Percentiles rank a stretch among this genome's conserved stretches.
phyloP scores from a whole-genome alignment of 2,329 filamentous ascomycete genomes.

The Coniochaeta sp. region DNA sequence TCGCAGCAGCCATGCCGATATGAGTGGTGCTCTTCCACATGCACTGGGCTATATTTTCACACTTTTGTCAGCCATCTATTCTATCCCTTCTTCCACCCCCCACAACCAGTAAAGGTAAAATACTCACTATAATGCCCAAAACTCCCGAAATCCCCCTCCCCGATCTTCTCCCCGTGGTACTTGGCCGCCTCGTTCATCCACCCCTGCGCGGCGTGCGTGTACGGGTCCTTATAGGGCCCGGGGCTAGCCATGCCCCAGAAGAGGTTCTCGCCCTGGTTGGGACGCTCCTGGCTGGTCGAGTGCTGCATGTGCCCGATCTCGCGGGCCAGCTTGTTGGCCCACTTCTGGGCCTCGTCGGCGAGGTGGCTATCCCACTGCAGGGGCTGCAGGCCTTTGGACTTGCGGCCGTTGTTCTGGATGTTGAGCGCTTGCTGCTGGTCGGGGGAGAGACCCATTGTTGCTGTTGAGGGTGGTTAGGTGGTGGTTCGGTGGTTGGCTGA shows the following conservation, averaged over 20 bases:
- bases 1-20: not conserved
- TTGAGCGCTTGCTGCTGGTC: slow-evolving; percentile 5
- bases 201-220: slow-evolving; percentile 1
- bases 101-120: too few species aligned
- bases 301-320: slow-evolving; percentile 3
- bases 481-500: too few species aligned
- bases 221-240: slow-evolving; percentile 3
- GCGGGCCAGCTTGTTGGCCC: slow-evolving; percentile 1
- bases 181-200: slow-evolving; percentile 6
- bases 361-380: slow-evolving; percentile 3
- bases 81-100: not conserved
- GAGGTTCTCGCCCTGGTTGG: slow-evolving; percentile 6
- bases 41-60: slow-evolving; percentile 3
- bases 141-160: not conserved
- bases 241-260: slow-evolving; percentile 1
- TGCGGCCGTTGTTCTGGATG: slow-evolving; percentile 5
- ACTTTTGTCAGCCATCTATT: not conserved
- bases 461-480: too few species aligned
- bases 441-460: not conserved
- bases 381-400: not conserved
- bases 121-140: slow-evolving; percentile 5
- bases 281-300: not conserved
- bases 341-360: slow-evolving; percentile 4
- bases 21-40: slow-evolving; percentile 4
- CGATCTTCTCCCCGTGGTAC: slow-evolving; percentile 5